Percentiles rank a stretch among this genome's conserved stretches.
These are phyloP conservation scores for Vigna reflexopilosa DNA, from an alignment of 306 rosid species.

Conservation along the genomic window DNA sequence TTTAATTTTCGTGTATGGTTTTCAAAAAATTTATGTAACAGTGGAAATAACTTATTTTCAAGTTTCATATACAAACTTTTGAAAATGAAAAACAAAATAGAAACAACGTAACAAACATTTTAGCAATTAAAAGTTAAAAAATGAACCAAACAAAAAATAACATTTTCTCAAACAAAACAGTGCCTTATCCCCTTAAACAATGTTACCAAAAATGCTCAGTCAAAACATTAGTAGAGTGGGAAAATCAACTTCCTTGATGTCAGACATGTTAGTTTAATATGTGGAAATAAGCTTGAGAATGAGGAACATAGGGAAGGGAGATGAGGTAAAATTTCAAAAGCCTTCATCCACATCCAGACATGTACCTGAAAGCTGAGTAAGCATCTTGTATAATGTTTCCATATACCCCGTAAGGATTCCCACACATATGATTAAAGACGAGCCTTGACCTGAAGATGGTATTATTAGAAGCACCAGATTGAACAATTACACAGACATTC, in stretches of 20 bases:
- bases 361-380: slow-evolving; percentile 92
- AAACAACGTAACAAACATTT: neutral
- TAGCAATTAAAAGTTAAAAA: neutral
- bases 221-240: slow-evolving; percentile 4
- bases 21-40: neutral
- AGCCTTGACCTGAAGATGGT: slow-evolving; percentile 90
- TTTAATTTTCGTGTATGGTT: neutral
- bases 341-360: slow-evolving; percentile 40
- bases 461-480: slow-evolving; percentile 43
- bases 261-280: slow-evolving; percentile 11
- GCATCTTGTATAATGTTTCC: slow-evolving; percentile 89
- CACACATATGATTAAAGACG: slow-evolving; percentile 88
- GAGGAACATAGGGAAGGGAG: neutral
- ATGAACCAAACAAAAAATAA: neutral
- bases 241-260: slow-evolving; percentile 23
- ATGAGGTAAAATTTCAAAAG: slow-evolving; percentile 23
- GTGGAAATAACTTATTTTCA: neutral
- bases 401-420: slow-evolving; percentile 95
- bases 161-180: neutral
- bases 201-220: neutral
- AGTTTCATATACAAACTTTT: neutral
- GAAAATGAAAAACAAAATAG: neutral
- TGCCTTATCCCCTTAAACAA: neutral
- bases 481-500: slow-evolving; percentile 18
- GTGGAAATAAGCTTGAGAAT: slow-evolving; percentile 28